phyloP scores from a whole-genome alignment of 208 protist genomes.

The Wallacemonas sp. region DNA sequence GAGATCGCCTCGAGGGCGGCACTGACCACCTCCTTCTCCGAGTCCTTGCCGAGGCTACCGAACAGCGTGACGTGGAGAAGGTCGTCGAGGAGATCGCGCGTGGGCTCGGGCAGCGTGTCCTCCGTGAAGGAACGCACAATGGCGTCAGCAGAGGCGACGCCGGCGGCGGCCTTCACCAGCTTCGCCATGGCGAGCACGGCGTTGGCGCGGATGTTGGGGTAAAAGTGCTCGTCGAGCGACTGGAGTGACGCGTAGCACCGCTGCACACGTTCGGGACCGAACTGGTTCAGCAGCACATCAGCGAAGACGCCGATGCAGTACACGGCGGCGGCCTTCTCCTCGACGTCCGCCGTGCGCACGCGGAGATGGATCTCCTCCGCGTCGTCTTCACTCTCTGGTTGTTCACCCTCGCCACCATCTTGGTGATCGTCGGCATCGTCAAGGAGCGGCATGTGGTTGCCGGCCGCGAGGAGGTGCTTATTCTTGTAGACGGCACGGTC shows the following conservation, averaged over 20 bases:
- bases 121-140: constrained; percentile 19
- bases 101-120: constrained; percentile 46
- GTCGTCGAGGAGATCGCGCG: constrained; percentile 54
- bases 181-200: constrained; percentile 55
- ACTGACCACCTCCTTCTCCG: constrained; percentile 71
- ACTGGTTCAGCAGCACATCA: constrained; percentile 39
- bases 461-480: constrained; percentile 59
- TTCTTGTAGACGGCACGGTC: constrained; percentile 60
- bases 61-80: constrained; percentile 44
- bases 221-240: constrained; percentile 50
- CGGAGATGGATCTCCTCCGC: constrained; percentile 62
- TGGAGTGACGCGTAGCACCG: constrained; percentile 51
- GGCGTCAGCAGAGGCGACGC: constrained; percentile 10
- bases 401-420: constrained; percentile 8
- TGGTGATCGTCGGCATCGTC: constrained; percentile 25
- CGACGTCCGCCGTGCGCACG: constrained; percentile 78
- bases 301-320: constrained; percentile 84
- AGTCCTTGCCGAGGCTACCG: constrained; percentile 44
- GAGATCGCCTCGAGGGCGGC: constrained; percentile 71
- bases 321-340: constrained; percentile 81
- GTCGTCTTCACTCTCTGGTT: constrained; percentile 27
- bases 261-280: constrained; percentile 47
- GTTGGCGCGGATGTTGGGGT: constrained; percentile 70
- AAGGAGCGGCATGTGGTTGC: constrained; percentile 17
- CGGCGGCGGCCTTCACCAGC: constrained; percentile 56